Conservation (phyloP, 2,329 filamentous ascomycete species). For the Ophiostoma novo-ulmi region DNA sequence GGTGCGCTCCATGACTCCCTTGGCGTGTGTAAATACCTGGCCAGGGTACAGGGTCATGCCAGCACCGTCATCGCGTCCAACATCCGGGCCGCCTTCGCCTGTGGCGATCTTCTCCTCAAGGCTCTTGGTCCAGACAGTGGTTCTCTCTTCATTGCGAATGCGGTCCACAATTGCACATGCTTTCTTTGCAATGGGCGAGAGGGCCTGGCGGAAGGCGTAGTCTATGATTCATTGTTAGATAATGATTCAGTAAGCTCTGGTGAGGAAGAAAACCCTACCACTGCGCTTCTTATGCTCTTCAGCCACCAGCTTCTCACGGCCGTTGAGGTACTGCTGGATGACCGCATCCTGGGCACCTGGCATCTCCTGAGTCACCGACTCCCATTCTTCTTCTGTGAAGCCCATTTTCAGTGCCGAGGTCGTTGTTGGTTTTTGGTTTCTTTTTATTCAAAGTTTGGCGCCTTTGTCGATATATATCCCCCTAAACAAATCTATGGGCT, state of each 20-base stretch:
- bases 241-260: not conserved
- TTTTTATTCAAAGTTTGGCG: not conserved
- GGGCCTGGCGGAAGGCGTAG: slow-evolving; percentile 62
- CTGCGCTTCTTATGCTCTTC: slow-evolving; percentile 80
- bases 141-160: slow-evolving; percentile 72
- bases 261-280: slow-evolving; percentile 48
- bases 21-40: slow-evolving; percentile 89
- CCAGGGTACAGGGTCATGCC: slow-evolving; percentile 61
- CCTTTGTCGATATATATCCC: not conserved
- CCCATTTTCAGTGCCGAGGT: slow-evolving; percentile 16
- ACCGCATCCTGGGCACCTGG: slow-evolving; percentile 63
- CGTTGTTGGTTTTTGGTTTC: not conserved
- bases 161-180: slow-evolving; percentile 75
- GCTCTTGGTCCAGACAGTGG: slow-evolving; percentile 68
- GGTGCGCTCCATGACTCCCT: slow-evolving; percentile 78
- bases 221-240: slow-evolving; percentile 41
- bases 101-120: slow-evolving; percentile 66
- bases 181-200: slow-evolving; percentile 72
- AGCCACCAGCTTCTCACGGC: slow-evolving; percentile 67
- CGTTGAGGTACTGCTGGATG: slow-evolving; percentile 73
- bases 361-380: slow-evolving; percentile 51
- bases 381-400: slow-evolving; percentile 52
- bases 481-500: not conserved
- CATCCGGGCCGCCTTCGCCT: slow-evolving; percentile 47
- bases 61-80: not conserved